Evolutionary conservation across 2,329 filamentous ascomycete species (phyloP), one percentile per base, ranked within the genome.

Genomic region (Epichloe sibirici): DNA sequence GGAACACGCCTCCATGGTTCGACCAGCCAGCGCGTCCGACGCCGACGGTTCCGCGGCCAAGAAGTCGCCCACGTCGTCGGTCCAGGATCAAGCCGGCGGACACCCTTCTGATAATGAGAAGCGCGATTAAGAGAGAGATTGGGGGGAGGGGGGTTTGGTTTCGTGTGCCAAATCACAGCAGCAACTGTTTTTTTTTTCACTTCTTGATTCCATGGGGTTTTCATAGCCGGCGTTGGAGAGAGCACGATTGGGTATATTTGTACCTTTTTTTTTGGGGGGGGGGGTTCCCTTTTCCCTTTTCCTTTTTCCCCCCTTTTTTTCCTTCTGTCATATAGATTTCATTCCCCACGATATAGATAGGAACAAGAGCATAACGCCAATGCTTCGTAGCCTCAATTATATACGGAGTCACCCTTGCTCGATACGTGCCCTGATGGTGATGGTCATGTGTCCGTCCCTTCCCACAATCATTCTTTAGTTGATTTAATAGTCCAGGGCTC

Each of bases 1-100:
- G 55, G 78, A 84, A 65, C 86, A 90, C 66, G 69, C 71, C 53
- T 62, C 62, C 56, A 68, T 73, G 66, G 64, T 65, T 49, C 62
- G 61, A 55, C 58, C 66, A 5, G 55, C 50, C 12, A 60, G 55
- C 47, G 53, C 53, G 2, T 58, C 58, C 5, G 58, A 58, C 7
- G 54, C 58, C 5, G 58, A 58, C 7, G 54, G 35, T 13, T 55
- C 49, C 21, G 56, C 21, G 4, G 55, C 54, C 13, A 54, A 56
- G 49, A 56, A 51, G 28, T 56, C 54, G 31, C 43, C 50, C 2
- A 23, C 51, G 2, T 57, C 57, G 23, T 58, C 57, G 13, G 39
- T 53, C 8, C 46, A 50, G 21, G 58, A 49, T 35, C 49, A 52
- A 8, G 48, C 43, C 40, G 48, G 55, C 34, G 48, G 21, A 7